phyloP scores from a whole-genome alignment of 1,284 basidiomycete species.

The Trichosporon inkin region DNA sequence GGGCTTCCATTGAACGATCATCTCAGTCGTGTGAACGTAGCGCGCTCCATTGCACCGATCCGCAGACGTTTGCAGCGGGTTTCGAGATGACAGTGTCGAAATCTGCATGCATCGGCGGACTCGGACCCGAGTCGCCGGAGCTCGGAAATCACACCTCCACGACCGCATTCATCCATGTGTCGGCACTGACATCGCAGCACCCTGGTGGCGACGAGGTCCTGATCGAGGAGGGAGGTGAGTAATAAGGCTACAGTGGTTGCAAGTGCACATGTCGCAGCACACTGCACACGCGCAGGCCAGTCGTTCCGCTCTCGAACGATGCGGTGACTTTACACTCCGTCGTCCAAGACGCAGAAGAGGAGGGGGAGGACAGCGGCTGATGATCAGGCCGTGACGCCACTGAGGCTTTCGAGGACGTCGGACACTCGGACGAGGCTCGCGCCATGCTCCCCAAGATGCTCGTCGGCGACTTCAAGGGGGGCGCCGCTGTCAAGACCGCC shows the following conservation, averaged over 20 bases:
- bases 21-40: no score
- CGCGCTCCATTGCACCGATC: no score
- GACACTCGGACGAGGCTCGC: conserved; percentile 97
- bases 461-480: conserved; percentile 71
- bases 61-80: no score
- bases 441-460: conserved; percentile 73
- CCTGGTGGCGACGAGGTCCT: conserved; percentile 98
- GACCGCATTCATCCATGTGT: not conserved
- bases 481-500: not conserved
- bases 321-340: no score
- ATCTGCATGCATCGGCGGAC: conserved; percentile 5
- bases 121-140: not conserved
- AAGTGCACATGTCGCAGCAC: no score
- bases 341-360: no score
- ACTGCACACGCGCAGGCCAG: no score
- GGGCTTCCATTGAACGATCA: not conserved
- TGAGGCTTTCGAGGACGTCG: conserved; percentile 98
- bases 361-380: not conserved
- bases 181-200: conserved; percentile 59
- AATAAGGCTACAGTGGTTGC: conserved; percentile 3
- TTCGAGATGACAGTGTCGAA: not conserved
- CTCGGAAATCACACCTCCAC: not conserved
- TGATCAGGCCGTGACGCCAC: conserved; percentile 78
- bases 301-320: no score
- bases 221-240: conserved; percentile 82